Percentiles rank a stretch among this genome's conserved stretches.
Evolutionary conservation across 2,329 filamentous ascomycete genomes (phyloP).

Genomic region (Hansfordia pulvinata): DNA sequence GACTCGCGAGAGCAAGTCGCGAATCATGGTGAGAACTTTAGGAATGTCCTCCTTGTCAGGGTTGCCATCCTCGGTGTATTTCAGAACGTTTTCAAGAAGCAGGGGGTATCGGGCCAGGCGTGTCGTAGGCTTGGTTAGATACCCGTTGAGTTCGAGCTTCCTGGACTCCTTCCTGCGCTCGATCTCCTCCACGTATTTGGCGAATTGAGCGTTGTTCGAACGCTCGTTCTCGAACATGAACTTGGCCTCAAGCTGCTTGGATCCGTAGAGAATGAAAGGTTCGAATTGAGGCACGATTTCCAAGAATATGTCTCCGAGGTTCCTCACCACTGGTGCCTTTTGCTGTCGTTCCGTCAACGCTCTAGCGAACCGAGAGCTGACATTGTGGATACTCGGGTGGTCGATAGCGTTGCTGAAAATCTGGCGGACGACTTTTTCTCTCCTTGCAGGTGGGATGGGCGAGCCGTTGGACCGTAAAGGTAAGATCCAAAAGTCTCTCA

Average conservation of each 20-base stretch:
- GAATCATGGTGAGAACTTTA: slow-evolving; percentile 74
- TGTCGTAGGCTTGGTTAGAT: slow-evolving; percentile 94
- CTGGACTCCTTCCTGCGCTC: slow-evolving; percentile 92
- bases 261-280: slow-evolving; percentile 92
- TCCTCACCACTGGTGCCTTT: slow-evolving; percentile 75
- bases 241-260: slow-evolving; percentile 91
- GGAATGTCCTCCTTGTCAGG: slow-evolving; percentile 88
- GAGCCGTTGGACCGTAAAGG: slow-evolving; percentile 72
- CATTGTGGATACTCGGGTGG: slow-evolving; percentile 63
- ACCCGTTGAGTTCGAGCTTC: slow-evolving; percentile 93
- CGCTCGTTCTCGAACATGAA: slow-evolving; percentile 98
- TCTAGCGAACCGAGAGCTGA: slow-evolving; percentile 81
- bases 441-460: slow-evolving; percentile 75
- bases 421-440: slow-evolving; percentile 82
- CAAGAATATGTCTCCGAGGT: slow-evolving; percentile 86
- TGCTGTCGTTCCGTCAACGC: slow-evolving; percentile 84
- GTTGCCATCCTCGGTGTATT: slow-evolving; percentile 80
- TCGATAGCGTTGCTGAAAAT: slow-evolving; percentile 97
- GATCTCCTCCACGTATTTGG: slow-evolving; percentile 90
- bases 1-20: slow-evolving; percentile 74
- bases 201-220: slow-evolving; percentile 69
- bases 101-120: slow-evolving; percentile 88
- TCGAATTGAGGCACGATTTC: slow-evolving; percentile 87
- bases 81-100: slow-evolving; percentile 79
- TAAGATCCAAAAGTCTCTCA: slow-evolving; percentile 97